A percentile compares a stretch with the other conserved stretches of the same genome.
Evolutionary conservation across 2,329 filamentous ascomycete species (phyloP).

Genomic region (Fusarium drepaniforme): DNA sequence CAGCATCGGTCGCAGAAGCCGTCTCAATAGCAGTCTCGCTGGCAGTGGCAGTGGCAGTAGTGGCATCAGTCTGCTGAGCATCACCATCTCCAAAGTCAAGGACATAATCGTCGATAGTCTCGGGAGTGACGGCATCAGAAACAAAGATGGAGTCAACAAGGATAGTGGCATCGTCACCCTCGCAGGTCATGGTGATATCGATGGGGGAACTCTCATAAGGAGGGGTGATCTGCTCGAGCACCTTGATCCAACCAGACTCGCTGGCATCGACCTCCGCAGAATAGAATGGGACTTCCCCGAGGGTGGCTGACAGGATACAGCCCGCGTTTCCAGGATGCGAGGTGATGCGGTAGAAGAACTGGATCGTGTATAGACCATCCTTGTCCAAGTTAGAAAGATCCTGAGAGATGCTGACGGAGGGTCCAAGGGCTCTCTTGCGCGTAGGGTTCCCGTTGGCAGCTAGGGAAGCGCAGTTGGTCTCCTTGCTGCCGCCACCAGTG

Average conservation of each 20-base stretch:
- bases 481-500: constrained; percentile 16
- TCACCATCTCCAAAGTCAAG: constrained; percentile 17
- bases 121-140: constrained; percentile 34
- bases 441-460: not conserved
- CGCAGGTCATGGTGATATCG: constrained; percentile 11
- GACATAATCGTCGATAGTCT: constrained; percentile 15
- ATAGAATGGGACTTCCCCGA: not conserved
- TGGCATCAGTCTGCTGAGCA: not conserved
- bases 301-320: constrained; percentile 20
- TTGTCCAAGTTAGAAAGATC: constrained; percentile 6
- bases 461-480: constrained; percentile 15
- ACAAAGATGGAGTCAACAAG: constrained; percentile 38
- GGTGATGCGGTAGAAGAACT: constrained; percentile 23
- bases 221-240: not conserved
- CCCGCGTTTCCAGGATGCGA: not conserved
- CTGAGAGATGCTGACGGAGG: constrained; percentile 9
- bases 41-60: not conserved
- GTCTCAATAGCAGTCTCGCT: not conserved
- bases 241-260: constrained; percentile 12
- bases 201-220: not conserved
- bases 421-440: constrained; percentile 18
- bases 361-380: constrained; percentile 25
- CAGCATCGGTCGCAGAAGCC: not conserved
- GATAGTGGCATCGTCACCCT: not conserved
- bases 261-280: not conserved